Conservation (phyloP, 2,329 filamentous ascomycete genomes). For the Stagonosporopsis cucurbitacearum region DNA sequence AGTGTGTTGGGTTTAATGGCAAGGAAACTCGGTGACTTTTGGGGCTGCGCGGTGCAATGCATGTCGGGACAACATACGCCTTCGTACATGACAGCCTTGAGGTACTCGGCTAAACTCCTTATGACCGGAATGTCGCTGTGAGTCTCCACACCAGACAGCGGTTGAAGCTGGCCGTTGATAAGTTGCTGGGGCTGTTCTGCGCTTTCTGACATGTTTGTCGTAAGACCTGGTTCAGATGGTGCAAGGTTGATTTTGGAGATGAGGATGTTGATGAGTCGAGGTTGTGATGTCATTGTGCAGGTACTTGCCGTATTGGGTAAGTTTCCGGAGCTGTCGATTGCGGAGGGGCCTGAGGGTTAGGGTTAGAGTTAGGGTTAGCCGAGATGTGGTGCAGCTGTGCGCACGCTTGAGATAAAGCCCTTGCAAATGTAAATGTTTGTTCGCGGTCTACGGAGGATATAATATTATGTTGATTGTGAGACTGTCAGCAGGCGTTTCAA, state of each 20-base stretch:
- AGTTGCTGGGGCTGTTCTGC: constrained; percentile 12
- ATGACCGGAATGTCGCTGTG: constrained; percentile 29
- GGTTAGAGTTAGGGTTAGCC: neutral
- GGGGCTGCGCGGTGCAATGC: neutral
- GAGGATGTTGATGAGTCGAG: neutral
- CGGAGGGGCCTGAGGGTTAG: neutral
- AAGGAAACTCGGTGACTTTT: neutral
- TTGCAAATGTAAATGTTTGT: neutral
- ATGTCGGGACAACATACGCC: constrained; percentile 19
- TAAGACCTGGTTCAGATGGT: neutral
- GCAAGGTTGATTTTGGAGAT: neutral
- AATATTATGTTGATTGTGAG: neutral
- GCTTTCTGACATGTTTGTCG: constrained; percentile 1
- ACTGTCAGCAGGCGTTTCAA: neutral
- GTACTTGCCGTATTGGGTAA: constrained; percentile 4
- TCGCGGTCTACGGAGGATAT: neutral
- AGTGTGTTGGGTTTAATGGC: neutral
- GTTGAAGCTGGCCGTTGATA: constrained; percentile 14
- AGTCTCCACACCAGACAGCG: constrained; percentile 2
- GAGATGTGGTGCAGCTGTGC: neutral
- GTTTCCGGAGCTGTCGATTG: constrained; percentile 1
- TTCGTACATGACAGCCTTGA: constrained; percentile 39
- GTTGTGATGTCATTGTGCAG: constrained; percentile 12
- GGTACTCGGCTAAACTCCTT: constrained; percentile 36
- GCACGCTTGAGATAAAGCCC: neutral